Conservation (phyloP, 495 filamentous ascomycete species). For the Sordaria brevicollis region DNA sequence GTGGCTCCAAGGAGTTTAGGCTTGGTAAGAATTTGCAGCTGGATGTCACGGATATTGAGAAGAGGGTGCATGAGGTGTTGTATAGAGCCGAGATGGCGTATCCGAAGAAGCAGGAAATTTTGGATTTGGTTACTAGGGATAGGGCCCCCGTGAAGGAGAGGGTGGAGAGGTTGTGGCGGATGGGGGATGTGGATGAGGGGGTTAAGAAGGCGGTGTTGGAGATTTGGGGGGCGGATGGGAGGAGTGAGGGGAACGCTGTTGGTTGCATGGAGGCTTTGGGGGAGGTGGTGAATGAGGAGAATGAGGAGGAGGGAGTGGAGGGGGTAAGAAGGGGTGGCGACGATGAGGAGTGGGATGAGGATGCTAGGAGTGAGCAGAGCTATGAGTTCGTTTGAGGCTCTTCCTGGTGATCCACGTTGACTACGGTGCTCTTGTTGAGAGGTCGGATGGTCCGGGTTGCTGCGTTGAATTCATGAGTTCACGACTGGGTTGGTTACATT, state of each 20-base stretch:
- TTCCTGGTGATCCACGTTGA: too few species aligned
- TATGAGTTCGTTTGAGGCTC: not conserved
- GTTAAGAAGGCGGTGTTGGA: constrained; percentile 34
- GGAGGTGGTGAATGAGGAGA: constrained; percentile 8
- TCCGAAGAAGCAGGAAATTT: constrained; percentile 30
- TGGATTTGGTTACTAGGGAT: constrained; percentile 18
- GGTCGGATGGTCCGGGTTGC: too few species aligned
- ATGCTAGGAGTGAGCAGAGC: not conserved
- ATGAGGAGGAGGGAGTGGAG: not conserved
- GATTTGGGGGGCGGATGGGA: constrained; percentile 31
- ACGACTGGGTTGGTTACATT: not conserved
- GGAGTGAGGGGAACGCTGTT: constrained; percentile 6
- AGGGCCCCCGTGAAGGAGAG: constrained; percentile 11
- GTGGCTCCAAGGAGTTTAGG: constrained; percentile 18
- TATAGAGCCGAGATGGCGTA: constrained; percentile 33
- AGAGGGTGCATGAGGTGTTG: constrained; percentile 23
- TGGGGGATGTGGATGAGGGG: constrained; percentile 19
- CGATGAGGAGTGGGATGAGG: constrained; percentile 6
- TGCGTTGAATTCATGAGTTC: too few species aligned
- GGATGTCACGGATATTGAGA: constrained; percentile 17
- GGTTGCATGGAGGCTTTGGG: not conserved
- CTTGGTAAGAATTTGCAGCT: constrained; percentile 28
- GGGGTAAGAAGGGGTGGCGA: not conserved
- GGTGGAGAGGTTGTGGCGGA: constrained; percentile 21
- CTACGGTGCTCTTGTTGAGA: not conserved